These are phyloP conservation scores for Spergularia marina DNA, from an alignment of 148 eudicot genomes.

Conservation along the genomic window DNA sequence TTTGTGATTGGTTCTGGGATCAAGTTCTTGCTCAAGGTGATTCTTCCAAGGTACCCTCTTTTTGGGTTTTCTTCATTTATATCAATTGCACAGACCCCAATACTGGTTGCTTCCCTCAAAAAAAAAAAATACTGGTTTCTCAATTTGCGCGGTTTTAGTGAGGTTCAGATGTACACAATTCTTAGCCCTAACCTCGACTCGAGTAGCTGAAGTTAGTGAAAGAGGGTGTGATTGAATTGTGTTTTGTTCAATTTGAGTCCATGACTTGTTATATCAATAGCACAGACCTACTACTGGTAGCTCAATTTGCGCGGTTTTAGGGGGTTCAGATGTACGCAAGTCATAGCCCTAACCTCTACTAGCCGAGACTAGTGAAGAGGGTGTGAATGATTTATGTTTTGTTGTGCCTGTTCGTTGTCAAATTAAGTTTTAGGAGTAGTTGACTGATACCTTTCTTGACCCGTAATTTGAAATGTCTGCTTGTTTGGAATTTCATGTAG, in stretches of 20 bases:
- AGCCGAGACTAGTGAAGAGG: background rate
- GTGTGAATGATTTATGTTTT: background rate
- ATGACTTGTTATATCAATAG: background rate
- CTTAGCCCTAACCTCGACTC: too few species aligned
- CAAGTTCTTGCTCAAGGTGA: constrained; percentile 66
- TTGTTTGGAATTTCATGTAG: constrained; percentile 34
- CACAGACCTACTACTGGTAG: too few species aligned
- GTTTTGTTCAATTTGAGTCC: too few species aligned
- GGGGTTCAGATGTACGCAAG: too few species aligned
- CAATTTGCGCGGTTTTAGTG: too few species aligned
- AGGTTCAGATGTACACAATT: too few species aligned
- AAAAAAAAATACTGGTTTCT: too few species aligned
- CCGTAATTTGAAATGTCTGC: background rate
- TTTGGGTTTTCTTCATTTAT: background rate
- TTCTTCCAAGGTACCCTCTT: constrained; percentile 59
- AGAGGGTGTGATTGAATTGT: too few species aligned
- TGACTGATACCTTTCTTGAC: background rate
- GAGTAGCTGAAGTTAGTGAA: too few species aligned
- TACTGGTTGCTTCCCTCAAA: too few species aligned
- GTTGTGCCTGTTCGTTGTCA: background rate
- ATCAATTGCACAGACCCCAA: background rate
- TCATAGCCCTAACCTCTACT: too few species aligned
- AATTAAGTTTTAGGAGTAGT: background rate
- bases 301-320: too few species aligned
- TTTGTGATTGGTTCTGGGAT: constrained; percentile 93